phyloP scores from a whole-genome alignment of 225 moss, liverwort and hornwort genomes.

The Polytrichum formosum region DNA sequence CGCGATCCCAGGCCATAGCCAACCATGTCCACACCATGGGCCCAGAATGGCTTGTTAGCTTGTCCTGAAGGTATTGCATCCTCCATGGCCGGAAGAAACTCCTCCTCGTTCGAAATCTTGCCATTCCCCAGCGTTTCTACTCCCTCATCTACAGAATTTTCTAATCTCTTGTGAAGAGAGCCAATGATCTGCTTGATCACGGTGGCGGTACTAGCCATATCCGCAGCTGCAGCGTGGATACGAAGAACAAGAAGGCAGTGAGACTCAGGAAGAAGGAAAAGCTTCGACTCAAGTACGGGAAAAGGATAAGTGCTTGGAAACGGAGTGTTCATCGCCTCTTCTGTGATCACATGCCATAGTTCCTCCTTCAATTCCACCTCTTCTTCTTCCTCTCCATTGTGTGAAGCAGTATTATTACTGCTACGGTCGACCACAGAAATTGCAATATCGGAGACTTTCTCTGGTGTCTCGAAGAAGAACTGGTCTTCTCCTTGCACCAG shows the following conservation, averaged over 20 bases:
- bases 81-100: constrained; percentile 54
- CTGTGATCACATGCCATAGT: constrained; percentile 35
- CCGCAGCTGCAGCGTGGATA: constrained; percentile 35
- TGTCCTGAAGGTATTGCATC: constrained; percentile 64
- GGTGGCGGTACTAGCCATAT: constrained; percentile 35
- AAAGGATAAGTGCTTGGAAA: constrained; percentile 35
- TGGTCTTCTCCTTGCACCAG: constrained; percentile 13
- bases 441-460: constrained; percentile 18
- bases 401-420: neutral
- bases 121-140: neutral
- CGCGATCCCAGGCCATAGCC: constrained; percentile 71
- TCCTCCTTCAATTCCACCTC: constrained; percentile 9
- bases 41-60: constrained; percentile 84
- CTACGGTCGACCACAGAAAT: constrained; percentile 24
- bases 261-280: constrained; percentile 28
- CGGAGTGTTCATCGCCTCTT: constrained; percentile 35
- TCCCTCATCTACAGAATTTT: neutral
- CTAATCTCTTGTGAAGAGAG: constrained; percentile 11
- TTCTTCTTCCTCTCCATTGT: neutral
- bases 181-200: constrained; percentile 34
- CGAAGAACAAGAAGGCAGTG: constrained; percentile 41
- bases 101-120: constrained; percentile 4
- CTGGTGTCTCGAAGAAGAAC: constrained; percentile 27
- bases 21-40: constrained; percentile 68
- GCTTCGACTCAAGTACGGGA: constrained; percentile 34